Conservation (phyloP, 805 yeast genomes). For the Hanseniaspora taiwanica region DNA sequence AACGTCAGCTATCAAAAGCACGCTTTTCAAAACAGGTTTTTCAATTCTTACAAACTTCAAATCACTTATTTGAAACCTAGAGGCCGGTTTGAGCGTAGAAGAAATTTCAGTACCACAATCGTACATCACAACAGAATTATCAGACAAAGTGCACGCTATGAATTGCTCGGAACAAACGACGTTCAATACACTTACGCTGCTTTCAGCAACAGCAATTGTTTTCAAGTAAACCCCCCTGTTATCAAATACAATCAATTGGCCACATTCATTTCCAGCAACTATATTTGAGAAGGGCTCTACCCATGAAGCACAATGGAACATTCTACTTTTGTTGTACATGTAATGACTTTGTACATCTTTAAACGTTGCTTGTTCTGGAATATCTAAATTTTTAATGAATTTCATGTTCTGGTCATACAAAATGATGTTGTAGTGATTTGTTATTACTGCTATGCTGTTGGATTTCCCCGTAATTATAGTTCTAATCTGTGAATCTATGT, state of each 20-base stretch:
- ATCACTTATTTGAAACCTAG: not conserved
- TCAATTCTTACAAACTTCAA: not conserved
- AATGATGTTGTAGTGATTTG: conserved; percentile 18
- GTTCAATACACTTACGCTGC: conserved; percentile 11
- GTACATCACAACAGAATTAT: conserved; percentile 15
- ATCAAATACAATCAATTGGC: conserved; percentile 13
- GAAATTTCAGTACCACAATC: not conserved
- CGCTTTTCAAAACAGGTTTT: not conserved
- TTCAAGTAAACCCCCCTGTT: conserved; percentile 1
- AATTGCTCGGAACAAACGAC: conserved; percentile 9
- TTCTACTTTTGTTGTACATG: conserved; percentile 7
- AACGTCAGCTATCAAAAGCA: not conserved
- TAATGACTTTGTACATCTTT: not conserved
- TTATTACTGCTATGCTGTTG: conserved; percentile 14
- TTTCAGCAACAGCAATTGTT: conserved; percentile 1
- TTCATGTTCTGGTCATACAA: conserved; percentile 9
- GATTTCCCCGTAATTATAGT: conserved; percentile 13
- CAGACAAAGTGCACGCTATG: conserved; percentile 9
- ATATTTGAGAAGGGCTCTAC: conserved; percentile 9
- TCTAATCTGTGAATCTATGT: conserved; percentile 16
- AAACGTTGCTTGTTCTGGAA: conserved; percentile 4
- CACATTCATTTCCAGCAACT: conserved; percentile 18
- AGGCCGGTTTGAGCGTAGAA: not conserved
- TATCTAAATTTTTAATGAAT: conserved; percentile 13
- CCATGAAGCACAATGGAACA: conserved; percentile 20